A percentile compares a stretch with the other conserved stretches of the same genome.
Conservation (phyloP, 805 yeast species). For the Candida succiphila region DNA sequence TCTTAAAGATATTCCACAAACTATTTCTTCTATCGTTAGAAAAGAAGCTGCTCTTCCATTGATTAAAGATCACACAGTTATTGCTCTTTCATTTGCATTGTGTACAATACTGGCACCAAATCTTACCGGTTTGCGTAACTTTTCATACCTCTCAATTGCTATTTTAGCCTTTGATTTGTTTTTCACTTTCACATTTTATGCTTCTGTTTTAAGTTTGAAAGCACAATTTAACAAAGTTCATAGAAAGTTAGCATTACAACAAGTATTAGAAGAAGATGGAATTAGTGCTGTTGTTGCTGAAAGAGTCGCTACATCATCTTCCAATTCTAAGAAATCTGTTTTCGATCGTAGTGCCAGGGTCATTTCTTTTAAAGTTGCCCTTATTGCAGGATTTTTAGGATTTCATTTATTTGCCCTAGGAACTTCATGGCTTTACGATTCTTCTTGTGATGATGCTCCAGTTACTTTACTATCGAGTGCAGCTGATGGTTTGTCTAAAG, state of each 20-base stretch:
- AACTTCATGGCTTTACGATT: constrained; percentile 57
- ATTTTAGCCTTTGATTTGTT: constrained; percentile 64
- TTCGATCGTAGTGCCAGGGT: constrained; percentile 32
- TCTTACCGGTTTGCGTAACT: constrained; percentile 67
- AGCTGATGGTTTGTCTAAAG: constrained; percentile 25
- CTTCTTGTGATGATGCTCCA: constrained; percentile 22
- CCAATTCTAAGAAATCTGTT: constrained; percentile 16
- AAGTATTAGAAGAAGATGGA: constrained; percentile 89
- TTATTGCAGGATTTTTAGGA: constrained; percentile 48
- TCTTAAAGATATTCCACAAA: constrained; percentile 20
- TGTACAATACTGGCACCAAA: constrained; percentile 56
- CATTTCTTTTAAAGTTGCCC: constrained; percentile 47
- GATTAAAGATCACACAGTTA: constrained; percentile 68
- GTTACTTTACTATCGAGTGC: constrained; percentile 13
- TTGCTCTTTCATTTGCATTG: constrained; percentile 60
- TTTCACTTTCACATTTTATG: constrained; percentile 68
- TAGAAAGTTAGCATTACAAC: constrained; percentile 65
- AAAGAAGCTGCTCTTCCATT: constrained; percentile 36
- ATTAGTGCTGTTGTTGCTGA: constrained; percentile 65
- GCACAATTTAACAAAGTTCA: constrained; percentile 83
- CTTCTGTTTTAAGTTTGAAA: constrained; percentile 78
- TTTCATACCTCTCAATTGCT: constrained; percentile 65
- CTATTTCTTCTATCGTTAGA: constrained; percentile 20
- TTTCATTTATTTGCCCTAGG: constrained; percentile 63
- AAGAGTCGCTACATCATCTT: constrained; percentile 41